Base-by-base conservation (phyloP, 345 rosid genomes). In the Linum lewisii region DNA sequence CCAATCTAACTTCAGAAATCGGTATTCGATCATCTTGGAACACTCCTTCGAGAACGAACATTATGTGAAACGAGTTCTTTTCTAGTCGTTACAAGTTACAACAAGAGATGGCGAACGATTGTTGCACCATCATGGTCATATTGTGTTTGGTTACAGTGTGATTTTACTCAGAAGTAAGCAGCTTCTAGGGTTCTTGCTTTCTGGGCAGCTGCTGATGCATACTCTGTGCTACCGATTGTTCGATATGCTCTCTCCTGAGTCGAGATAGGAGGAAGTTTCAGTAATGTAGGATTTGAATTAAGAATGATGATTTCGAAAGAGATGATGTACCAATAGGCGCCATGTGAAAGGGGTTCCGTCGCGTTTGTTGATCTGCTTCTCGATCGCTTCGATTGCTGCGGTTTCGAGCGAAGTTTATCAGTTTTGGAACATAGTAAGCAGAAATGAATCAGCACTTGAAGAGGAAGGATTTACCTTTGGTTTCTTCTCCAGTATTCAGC, bases 321-420 rank as follows among this genome's bases (percentile, higher is more conserved):
- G 58, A 59, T 60, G 57, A 20, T 49, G 55, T 79, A 92, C 98
- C 87, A 84, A 77, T 51, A 92, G 64, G 57, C 88, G 90, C 96
- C 96, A 86, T 72, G 76, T 44, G 83, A 83, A 92, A 29, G 93
- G 90, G 61, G 57, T 74, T 18, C 93, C 96, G 23, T 86, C 84
- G 66, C 93, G 81, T 66, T 61, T 76, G 61, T 74, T 78, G 61
- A 84, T 73, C 69, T 61, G 78, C 69, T 75, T 69, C 74, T 72
- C 78, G 16, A 88, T 72, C 51, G 70, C 88, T 73, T 84, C 77
- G 44, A 73, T 73, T 4, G 82, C 96, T 91, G 60, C 72, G 73
- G 23, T 29, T n/a, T 64, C 57, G 58, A 37, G 45, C 4, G 16
- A 21, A 34, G 24, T 26, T 6, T 2, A 6, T 26, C 6, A 51